Conservation (phyloP, 352 stramenopile species). For the Phytophthora colocasiae region DNA sequence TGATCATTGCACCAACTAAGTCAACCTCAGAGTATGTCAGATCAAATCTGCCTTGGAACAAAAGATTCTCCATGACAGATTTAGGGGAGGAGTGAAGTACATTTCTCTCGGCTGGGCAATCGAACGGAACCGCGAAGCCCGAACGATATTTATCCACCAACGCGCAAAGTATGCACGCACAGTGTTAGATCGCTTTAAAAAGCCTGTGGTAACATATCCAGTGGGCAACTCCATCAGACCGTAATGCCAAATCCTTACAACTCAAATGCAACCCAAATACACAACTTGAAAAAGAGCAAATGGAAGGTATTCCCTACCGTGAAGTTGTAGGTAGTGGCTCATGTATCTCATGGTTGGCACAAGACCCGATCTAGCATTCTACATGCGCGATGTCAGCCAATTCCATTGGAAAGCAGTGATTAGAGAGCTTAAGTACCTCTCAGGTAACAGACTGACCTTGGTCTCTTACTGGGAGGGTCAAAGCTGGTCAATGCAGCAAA, state of each 20-base stretch:
- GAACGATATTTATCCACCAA: constrained; percentile 23
- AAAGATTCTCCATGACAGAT: constrained; percentile 20
- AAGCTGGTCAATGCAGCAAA: background rate
- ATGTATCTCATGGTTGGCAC: too few species aligned
- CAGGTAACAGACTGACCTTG: constrained; percentile 1
- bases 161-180: constrained; percentile 29
- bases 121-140: constrained; percentile 6
- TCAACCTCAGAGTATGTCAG: background rate
- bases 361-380: too few species aligned
- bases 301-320: too few species aligned
- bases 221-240: constrained; percentile 14
- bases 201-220: constrained; percentile 5
- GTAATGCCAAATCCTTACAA: too few species aligned
- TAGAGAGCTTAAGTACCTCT: constrained; percentile 23
- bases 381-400: too few species aligned
- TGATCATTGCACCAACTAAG: constrained; percentile 4
- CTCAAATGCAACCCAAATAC: too few species aligned
- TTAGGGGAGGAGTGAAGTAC: constrained; percentile 18
- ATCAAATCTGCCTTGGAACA: constrained; percentile 22
- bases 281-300: too few species aligned
- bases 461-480: background rate
- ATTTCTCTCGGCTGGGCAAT: constrained; percentile 20
- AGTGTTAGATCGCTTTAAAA: constrained; percentile 22
- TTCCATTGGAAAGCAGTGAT: background rate
- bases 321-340: too few species aligned